These are phyloP conservation scores for Tetrastigma voinierianum DNA, from an alignment of 164 flowering plant species.

Conservation along the genomic window DNA sequence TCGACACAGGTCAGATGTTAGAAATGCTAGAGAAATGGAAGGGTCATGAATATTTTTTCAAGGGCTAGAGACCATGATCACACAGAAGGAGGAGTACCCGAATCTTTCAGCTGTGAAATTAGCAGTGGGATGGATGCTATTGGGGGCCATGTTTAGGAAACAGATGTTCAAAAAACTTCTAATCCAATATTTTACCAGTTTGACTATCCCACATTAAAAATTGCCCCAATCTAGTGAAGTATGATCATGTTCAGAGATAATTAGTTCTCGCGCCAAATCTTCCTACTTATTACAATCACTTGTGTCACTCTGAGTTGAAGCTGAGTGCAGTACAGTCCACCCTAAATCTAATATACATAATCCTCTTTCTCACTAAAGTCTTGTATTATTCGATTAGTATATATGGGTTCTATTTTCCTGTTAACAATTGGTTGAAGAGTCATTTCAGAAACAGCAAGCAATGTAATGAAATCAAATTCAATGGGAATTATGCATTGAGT, in stretches of 20 bases:
- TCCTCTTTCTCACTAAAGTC: too few species aligned
- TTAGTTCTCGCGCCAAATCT: too few species aligned
- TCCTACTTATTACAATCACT: neutral
- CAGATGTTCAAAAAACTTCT: conserved; percentile 60
- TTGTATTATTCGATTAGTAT: too few species aligned
- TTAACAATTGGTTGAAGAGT: too few species aligned
- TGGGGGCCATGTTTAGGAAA: conserved; percentile 29
- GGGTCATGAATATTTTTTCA: conserved; percentile 39
- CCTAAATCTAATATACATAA: too few species aligned
- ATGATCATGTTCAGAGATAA: conserved; percentile 1
- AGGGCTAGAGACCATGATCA: conserved; percentile 27
- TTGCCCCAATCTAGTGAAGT: neutral
- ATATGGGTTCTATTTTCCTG: too few species aligned
- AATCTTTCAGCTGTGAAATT: conserved; percentile 42
- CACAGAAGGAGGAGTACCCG: conserved; percentile 43
- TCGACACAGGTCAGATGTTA: conserved; percentile 42
- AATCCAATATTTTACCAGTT: conserved; percentile 27
- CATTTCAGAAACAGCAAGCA: too few species aligned
- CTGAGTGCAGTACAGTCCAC: too few species aligned
- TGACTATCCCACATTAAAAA: conserved; percentile 8
- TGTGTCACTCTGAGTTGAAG: too few species aligned
- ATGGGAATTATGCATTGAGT: too few species aligned
- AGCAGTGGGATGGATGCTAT: conserved; percentile 65
- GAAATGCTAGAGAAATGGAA: conserved; percentile 46
- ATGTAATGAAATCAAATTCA: too few species aligned